These are phyloP conservation scores for Exserohilum turcica DNA, from an alignment of 2,329 filamentous ascomycete species.

Conservation along the genomic window DNA sequence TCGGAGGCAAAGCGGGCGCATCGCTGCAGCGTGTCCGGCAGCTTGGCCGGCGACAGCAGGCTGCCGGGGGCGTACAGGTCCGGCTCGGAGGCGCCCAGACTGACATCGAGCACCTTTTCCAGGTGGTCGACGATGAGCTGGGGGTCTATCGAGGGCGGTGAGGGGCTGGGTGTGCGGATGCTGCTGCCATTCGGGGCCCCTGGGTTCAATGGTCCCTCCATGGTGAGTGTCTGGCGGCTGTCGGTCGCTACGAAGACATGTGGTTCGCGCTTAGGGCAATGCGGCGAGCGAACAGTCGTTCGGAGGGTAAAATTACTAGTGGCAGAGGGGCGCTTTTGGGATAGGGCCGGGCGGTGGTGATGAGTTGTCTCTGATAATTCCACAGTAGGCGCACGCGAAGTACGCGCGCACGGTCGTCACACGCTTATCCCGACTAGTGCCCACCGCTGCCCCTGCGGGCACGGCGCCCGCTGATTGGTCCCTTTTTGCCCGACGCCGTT, in stretches of 20 bases:
- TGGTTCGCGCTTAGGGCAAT: conserved; percentile 31
- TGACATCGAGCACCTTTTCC: conserved; percentile 54
- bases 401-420: conserved; percentile 14
- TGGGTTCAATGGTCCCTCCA: conserved; percentile 51
- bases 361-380: conserved; percentile 26
- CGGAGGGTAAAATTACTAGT: conserved; percentile 6
- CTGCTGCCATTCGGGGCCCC: conserved; percentile 47
- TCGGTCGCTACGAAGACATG: conserved; percentile 38
- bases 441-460: conserved; percentile 13
- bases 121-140: conserved; percentile 56
- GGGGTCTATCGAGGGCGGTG: conserved; percentile 52
- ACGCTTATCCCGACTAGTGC: conserved; percentile 18
- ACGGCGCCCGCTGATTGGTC: conserved; percentile 26
- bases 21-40: conserved; percentile 81
- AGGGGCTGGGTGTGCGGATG: conserved; percentile 44
- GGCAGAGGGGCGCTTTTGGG: conserved; percentile 11
- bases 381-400: conserved; percentile 26
- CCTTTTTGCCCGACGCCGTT: conserved; percentile 1
- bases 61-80: conserved; percentile 84
- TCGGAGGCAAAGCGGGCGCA: conserved; percentile 90
- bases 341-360: conserved; percentile 26
- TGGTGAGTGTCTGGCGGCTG: conserved; percentile 35
- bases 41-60: conserved; percentile 73
- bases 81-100: conserved; percentile 61
- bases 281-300: conserved; percentile 9